Evolutionary conservation across 306 rosid genomes (phyloP).

Genomic region (Crataegus laevigata): DNA sequence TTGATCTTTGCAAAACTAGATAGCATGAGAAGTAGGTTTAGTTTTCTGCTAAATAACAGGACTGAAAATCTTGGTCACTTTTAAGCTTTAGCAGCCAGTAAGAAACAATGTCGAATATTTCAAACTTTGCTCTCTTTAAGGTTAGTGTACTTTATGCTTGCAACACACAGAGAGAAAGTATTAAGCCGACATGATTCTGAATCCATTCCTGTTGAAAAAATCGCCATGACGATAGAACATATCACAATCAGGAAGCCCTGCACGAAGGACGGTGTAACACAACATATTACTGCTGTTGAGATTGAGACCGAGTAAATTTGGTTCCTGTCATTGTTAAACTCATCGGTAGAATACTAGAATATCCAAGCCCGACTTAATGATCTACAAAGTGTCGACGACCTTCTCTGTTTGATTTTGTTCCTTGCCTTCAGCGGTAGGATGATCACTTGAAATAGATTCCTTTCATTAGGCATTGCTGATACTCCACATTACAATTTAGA

Average conservation of each 20-base stretch:
- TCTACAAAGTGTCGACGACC: background rate
- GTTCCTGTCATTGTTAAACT: background rate
- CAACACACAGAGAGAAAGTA: background rate
- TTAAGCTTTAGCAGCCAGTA: background rate
- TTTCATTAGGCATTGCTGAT: background rate
- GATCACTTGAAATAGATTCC: background rate
- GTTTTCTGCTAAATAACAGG: background rate
- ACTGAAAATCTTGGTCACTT: background rate
- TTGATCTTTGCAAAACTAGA: constrained; percentile 52
- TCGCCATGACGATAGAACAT: constrained; percentile 67
- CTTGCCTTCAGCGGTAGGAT: background rate
- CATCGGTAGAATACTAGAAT: background rate
- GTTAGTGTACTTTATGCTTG: background rate
- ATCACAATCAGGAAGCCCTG: constrained; percentile 76
- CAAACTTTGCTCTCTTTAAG: background rate
- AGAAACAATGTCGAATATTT: background rate
- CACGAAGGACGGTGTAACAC: constrained; percentile 8
- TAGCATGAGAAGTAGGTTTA: background rate
- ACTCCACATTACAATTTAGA: constrained; percentile 14
- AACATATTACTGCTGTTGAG: background rate
- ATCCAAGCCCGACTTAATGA: background rate
- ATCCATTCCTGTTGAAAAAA: constrained; percentile 87
- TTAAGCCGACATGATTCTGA: constrained; percentile 72
- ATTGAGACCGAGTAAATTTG: background rate
- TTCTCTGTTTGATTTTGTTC: background rate